A percentile compares a stretch with the other conserved stretches of the same genome.
Evolutionary conservation across 2,329 filamentous ascomycete genomes (phyloP).

Genomic region (Calonectria pseudoturangicola): DNA sequence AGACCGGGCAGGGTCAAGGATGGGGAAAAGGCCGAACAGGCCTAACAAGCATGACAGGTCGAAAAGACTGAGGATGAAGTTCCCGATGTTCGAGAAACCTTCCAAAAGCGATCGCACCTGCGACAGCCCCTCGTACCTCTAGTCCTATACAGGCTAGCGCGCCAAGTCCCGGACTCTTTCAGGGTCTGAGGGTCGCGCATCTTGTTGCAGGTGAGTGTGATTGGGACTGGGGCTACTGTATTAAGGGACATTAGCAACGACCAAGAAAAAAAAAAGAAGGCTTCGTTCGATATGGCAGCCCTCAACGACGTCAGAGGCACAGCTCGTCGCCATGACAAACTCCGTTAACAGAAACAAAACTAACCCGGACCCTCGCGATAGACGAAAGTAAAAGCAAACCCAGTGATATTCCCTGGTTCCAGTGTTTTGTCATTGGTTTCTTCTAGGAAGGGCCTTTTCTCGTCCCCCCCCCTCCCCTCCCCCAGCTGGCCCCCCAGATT

Average conservation of each 20-base stretch:
- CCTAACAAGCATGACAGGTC: neutral
- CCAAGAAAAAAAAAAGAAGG: neutral
- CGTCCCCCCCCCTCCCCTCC: neutral
- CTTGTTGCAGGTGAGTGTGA: constrained; percentile 36
- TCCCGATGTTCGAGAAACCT: constrained; percentile 44
- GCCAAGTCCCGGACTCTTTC: neutral
- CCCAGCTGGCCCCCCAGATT: neutral
- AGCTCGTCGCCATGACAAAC: neutral
- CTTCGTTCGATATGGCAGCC: neutral
- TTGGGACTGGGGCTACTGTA: constrained; percentile 34
- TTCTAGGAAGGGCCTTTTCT: too few species aligned
- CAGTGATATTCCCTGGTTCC: neutral
- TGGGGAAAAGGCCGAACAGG: constrained; percentile 33
- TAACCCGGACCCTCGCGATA: neutral
- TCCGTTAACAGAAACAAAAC: neutral
- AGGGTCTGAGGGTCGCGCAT: constrained; percentile 3
- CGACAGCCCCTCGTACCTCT: constrained; percentile 5
- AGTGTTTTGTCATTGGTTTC: constrained; percentile 1
- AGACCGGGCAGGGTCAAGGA: constrained; percentile 10
- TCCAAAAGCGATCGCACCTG: constrained; percentile 27
- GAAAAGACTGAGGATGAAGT: constrained; percentile 36
- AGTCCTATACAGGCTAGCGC: neutral
- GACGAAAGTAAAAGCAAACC: neutral
- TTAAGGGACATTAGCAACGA: constrained; percentile 32
- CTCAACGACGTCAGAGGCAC: constrained; percentile 12